Evolutionary conservation across 805 yeast species (phyloP).

Genomic region (Grigorovia transvaalensis): DNA sequence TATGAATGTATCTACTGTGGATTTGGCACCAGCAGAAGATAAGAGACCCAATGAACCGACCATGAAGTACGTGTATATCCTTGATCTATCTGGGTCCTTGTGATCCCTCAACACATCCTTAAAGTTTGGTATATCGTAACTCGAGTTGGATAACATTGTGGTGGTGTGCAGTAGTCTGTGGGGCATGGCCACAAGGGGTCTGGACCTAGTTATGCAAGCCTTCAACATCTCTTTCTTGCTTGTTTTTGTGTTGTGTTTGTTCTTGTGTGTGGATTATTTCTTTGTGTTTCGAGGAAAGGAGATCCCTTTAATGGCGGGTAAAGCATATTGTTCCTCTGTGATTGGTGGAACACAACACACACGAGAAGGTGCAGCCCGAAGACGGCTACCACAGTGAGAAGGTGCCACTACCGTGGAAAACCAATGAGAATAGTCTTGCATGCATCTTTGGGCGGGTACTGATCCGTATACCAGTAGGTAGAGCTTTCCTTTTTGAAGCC

Average conservation of each 20-base stretch:
- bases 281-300: background rate
- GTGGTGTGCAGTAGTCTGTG: constrained; percentile 16
- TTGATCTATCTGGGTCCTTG: constrained; percentile 61
- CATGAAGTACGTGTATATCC: constrained; percentile 92
- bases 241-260: too few relatives aligned
- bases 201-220: background rate
- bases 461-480: too few relatives aligned
- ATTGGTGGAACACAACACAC: too few relatives aligned
- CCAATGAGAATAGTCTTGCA: too few relatives aligned
- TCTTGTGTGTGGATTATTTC: background rate
- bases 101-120: constrained; percentile 65
- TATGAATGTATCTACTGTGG: constrained; percentile 88
- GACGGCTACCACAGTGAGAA: too few relatives aligned
- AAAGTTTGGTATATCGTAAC: constrained; percentile 87
- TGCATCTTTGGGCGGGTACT: too few relatives aligned
- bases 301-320: background rate
- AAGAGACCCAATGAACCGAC: constrained; percentile 90
- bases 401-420: too few relatives aligned
- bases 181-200: background rate
- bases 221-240: background rate
- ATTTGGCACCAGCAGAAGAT: constrained; percentile 89
- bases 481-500: too few relatives aligned
- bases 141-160: constrained; percentile 41
- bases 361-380: too few relatives aligned
- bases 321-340: too few relatives aligned